Conservation (phyloP, 2,329 filamentous ascomycete genomes). For the Lecanicillium sp. region DNA sequence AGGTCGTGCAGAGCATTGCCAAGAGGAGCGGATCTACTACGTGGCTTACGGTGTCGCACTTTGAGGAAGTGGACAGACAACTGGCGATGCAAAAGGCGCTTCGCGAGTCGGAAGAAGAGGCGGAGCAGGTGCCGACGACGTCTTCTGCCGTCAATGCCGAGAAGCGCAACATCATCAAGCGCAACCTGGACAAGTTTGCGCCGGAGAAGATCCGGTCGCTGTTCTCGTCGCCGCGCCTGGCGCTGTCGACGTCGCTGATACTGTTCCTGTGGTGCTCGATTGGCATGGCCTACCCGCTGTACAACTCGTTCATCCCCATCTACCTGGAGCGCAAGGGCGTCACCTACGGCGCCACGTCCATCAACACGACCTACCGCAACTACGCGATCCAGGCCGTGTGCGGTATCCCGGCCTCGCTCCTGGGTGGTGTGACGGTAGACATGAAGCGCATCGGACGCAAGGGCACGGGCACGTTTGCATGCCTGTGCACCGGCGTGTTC, state of each 20-base stretch:
- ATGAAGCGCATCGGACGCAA: slow-evolving; percentile 14
- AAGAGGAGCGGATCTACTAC: slow-evolving; percentile 15
- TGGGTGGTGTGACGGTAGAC: slow-evolving; percentile 14
- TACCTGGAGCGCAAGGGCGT: slow-evolving; percentile 20
- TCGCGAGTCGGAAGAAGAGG: slow-evolving; percentile 10
- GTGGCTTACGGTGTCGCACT: slow-evolving; percentile 17
- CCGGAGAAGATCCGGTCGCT: slow-evolving; percentile 44
- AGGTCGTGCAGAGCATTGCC: slow-evolving; percentile 32
- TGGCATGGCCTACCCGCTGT: slow-evolving; percentile 48
- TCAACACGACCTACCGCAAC: slow-evolving; percentile 10
- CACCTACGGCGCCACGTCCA: slow-evolving; percentile 5
- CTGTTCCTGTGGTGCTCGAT: slow-evolving; percentile 51
- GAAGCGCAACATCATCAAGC: slow-evolving; percentile 23
- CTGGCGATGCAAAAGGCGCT: slow-evolving; percentile 2
- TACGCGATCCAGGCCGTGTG: slow-evolving; percentile 16
- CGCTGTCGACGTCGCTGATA: slow-evolving; percentile 44
- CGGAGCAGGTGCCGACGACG: slow-evolving; percentile 10
- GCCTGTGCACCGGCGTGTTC: slow-evolving; percentile 14
- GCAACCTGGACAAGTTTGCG: slow-evolving; percentile 44
- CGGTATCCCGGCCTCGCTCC: slow-evolving; percentile 13
- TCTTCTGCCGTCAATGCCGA: slow-evolving; percentile 5
- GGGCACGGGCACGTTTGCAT: slow-evolving; percentile 13
- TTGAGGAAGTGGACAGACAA: slow-evolving; percentile 12
- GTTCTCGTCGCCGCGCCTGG: slow-evolving; percentile 44
- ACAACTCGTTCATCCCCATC: slow-evolving; percentile 38